phyloP scores from a whole-genome alignment of 2,329 filamentous ascomycete genomes.

The Colletotrichum falcatum region DNA sequence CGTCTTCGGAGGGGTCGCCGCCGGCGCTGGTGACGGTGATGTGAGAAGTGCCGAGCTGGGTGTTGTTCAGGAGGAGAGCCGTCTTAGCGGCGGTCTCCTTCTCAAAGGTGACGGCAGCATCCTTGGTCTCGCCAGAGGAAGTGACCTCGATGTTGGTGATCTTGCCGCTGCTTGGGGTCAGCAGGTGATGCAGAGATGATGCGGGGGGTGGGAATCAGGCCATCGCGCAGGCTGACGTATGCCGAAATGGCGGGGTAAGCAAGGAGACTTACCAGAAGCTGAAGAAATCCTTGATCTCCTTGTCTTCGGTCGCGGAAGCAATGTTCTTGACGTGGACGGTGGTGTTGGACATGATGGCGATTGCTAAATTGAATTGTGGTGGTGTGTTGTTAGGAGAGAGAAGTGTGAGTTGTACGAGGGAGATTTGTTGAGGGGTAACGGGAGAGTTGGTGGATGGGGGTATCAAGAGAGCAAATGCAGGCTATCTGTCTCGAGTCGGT shows the following conservation, averaged over 20 bases:
- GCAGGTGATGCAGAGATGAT: neutral
- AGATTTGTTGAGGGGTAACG: constrained; percentile 38
- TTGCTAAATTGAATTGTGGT: constrained; percentile 18
- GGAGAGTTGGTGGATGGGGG: constrained; percentile 22
- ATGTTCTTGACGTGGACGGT: constrained; percentile 94
- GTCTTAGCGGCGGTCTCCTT: constrained; percentile 98
- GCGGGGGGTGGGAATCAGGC: constrained; percentile 1
- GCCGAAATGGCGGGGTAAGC: neutral
- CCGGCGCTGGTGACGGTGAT: constrained; percentile 79
- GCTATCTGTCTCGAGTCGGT: constrained; percentile 33
- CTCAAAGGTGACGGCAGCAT: constrained; percentile 94
- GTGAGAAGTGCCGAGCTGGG: constrained; percentile 87
- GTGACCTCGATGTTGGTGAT: constrained; percentile 86
- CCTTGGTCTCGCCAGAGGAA: constrained; percentile 75
- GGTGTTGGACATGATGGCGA: constrained; percentile 64
- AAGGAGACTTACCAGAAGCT: constrained; percentile 85
- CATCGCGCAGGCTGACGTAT: neutral
- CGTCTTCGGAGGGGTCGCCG: constrained; percentile 72
- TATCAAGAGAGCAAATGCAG: constrained; percentile 31
- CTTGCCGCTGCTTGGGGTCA: constrained; percentile 76
- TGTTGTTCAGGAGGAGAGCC: constrained; percentile 96
- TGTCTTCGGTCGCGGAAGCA: constrained; percentile 81
- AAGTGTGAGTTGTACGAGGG: constrained; percentile 30
- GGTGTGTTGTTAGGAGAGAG: constrained; percentile 22
- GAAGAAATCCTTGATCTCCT: constrained; percentile 97